A percentile compares a stretch with the other conserved stretches of the same genome.
phyloP scores from a whole-genome alignment of 352 stramenopile genomes.

The Pythium phragmitis region DNA sequence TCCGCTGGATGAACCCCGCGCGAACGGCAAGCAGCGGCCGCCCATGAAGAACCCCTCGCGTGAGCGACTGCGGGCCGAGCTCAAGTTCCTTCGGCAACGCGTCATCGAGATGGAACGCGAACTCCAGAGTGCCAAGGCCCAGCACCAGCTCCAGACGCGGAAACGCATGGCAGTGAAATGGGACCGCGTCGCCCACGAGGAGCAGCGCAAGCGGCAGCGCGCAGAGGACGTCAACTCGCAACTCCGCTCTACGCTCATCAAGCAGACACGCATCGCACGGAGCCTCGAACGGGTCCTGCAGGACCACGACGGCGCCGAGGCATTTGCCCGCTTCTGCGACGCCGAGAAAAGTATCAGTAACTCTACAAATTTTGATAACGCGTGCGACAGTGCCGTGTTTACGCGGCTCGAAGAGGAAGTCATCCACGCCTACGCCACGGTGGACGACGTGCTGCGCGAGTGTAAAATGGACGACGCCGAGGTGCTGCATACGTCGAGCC shows the following conservation, averaged over 20 bases:
- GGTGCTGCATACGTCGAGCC: constrained; percentile 1
- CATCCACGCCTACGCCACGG: constrained; percentile 31
- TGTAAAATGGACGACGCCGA: constrained; percentile 35
- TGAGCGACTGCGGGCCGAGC: constrained; percentile 14
- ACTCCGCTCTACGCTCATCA: constrained; percentile 33
- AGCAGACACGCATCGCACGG: constrained; percentile 42
- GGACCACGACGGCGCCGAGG: constrained; percentile 36
- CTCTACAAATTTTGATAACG: not conserved
- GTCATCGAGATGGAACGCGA: constrained; percentile 11
- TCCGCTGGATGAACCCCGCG: not conserved
- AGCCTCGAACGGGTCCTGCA: constrained; percentile 41
- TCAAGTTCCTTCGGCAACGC: constrained; percentile 6
- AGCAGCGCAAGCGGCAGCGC: constrained; percentile 30
- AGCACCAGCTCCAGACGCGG: constrained; percentile 10
- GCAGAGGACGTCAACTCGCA: constrained; percentile 43
- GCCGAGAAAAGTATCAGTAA: not conserved
- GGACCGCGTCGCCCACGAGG: constrained; percentile 28
- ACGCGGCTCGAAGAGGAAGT: constrained; percentile 3
- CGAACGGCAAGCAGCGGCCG: not conserved
- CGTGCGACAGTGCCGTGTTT: constrained; percentile 24
- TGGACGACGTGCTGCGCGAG: constrained; percentile 38
- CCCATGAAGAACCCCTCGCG: constrained; percentile 22
- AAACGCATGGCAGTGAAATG: not conserved
- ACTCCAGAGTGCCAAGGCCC: not conserved
- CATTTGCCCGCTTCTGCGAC: constrained; percentile 25